Base-by-base conservation (phyloP, 2,329 filamentous ascomycete species). In the Xylariaceae sp. region DNA sequence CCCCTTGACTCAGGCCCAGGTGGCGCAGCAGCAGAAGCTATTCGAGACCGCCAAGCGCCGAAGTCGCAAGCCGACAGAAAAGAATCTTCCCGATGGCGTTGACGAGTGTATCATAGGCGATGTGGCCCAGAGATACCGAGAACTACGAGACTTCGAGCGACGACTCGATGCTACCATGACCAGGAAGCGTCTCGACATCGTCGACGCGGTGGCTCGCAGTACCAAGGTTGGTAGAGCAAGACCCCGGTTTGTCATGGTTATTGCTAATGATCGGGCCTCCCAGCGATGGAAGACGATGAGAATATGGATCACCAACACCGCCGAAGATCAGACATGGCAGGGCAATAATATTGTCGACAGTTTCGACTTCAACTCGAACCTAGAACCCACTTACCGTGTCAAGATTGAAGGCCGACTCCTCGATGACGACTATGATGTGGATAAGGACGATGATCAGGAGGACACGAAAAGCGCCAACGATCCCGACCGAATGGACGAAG, bases 271-370 rank as follows among this genome's bases (percentile, higher is more conserved):
- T 49, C 39, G 5, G 19, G 30, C 8, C 12, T 29, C 50, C 27
- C 53, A 89, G 81, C 83, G 88, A 62, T 87, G 86, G 71, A 88
- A 87, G 67, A 95, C 90, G 2, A 78, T 99, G 71, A 87, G 92
- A 59, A 82, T 99, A 60, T 97, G 91, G 91, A 86, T 99, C 65
- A 91, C 85, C 66, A 99, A 99, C 72, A 96, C 91, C 1, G 90
- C 87, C 35, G 90, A 96, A 71, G 89, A 94, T 67, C 94, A 99
- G 73, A 86, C 88, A 34, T 97, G 94, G 94, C 94, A 99, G 73
- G 80, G 78, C 40, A 82, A 79, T 63, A 77, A 76, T 41, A 76
- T 87, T 57, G 80, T 86, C 8, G 86, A 92, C 68, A 83, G 82
- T 37, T 94, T 94, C 61, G 91, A 95, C 67, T 91, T 95, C 66